These are phyloP conservation scores for Coemansia sp. DNA, from an alignment of 192 early-diverging fungal genomes.

Conservation along the genomic window DNA sequence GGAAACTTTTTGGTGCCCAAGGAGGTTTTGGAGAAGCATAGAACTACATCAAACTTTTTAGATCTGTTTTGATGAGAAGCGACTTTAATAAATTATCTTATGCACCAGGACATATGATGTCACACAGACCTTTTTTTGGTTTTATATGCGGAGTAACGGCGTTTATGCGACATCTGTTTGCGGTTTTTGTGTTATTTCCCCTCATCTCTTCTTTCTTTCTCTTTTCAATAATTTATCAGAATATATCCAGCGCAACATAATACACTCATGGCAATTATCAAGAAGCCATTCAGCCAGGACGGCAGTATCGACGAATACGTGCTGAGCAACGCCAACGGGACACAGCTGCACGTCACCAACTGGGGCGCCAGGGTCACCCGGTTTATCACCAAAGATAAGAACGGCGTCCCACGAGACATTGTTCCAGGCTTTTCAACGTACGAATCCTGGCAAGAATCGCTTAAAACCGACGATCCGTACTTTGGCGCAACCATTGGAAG, in stretches of 20 bases:
- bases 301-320: constrained; percentile 31
- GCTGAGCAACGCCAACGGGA: constrained; percentile 35
- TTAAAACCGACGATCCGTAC: constrained; percentile 61
- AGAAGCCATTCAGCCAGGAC: constrained; percentile 37
- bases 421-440: constrained; percentile 72
- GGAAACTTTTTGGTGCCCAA: constrained; percentile 60
- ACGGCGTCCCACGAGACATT: constrained; percentile 60
- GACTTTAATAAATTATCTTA: too few relatives aligned
- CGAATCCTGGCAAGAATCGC: constrained; percentile 55
- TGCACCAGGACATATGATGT: too few relatives aligned
- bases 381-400: constrained; percentile 61
- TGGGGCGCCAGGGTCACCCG: constrained; percentile 73
- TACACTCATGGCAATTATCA: constrained; percentile 32
- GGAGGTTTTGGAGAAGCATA: constrained; percentile 4
- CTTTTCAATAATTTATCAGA: neutral
- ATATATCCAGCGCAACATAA: neutral
- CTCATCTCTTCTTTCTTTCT: neutral
- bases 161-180: too few relatives aligned
- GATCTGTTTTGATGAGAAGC: constrained; percentile 10
- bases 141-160: too few relatives aligned
- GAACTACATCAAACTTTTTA: constrained; percentile 20
- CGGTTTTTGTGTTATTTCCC: neutral
- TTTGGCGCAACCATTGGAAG: constrained; percentile 81
- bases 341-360: constrained; percentile 46
- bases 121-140: too few relatives aligned